A percentile compares a stretch with the other conserved stretches of the same genome.
phyloP scores from a whole-genome alignment of 2,329 filamentous ascomycete species.

The Fusarium hostae region DNA sequence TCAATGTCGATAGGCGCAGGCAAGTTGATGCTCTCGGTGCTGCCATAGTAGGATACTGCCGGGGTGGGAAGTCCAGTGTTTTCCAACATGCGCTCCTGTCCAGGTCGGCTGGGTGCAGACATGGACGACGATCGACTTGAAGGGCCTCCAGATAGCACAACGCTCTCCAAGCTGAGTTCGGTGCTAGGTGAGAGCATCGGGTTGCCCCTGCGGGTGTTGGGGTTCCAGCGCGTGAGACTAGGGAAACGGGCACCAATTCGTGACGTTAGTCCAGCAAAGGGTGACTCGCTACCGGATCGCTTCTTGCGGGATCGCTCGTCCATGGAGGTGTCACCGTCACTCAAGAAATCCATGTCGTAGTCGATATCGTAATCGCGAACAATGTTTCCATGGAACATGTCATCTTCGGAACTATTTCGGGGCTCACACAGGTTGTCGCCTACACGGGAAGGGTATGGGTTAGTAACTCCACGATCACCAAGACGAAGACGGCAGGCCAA shows the following conservation, averaged over 20 bases:
- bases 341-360: slow-evolving; percentile 75
- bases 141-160: slow-evolving; percentile 70
- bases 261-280: slow-evolving; percentile 70
- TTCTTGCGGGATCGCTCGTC: slow-evolving; percentile 64
- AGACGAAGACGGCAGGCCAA: slow-evolving; percentile 7
- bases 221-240: slow-evolving; percentile 62
- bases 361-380: slow-evolving; percentile 62
- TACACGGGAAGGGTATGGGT: slow-evolving; percentile 47
- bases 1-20: slow-evolving; percentile 57
- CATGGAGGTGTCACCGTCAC: slow-evolving; percentile 67
- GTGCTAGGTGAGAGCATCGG: slow-evolving; percentile 73
- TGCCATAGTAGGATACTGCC: slow-evolving; percentile 71
- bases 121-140: slow-evolving; percentile 85
- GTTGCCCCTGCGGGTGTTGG: slow-evolving; percentile 56
- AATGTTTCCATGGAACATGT: slow-evolving; percentile 50
- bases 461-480: slow-evolving; percentile 22
- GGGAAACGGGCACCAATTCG: slow-evolving; percentile 73
- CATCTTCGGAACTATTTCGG: slow-evolving; percentile 57
- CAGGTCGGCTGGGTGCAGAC: slow-evolving; percentile 67
- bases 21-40: slow-evolving; percentile 63
- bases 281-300: slow-evolving; percentile 66
- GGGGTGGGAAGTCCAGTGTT: slow-evolving; percentile 69
- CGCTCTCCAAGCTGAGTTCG: slow-evolving; percentile 84
- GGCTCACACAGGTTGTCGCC: slow-evolving; percentile 72
- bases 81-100: slow-evolving; percentile 59